Evolutionary conservation across 208 protist genomes (phyloP).

Genomic region (Acanthamoeba polyphaga): DNA sequence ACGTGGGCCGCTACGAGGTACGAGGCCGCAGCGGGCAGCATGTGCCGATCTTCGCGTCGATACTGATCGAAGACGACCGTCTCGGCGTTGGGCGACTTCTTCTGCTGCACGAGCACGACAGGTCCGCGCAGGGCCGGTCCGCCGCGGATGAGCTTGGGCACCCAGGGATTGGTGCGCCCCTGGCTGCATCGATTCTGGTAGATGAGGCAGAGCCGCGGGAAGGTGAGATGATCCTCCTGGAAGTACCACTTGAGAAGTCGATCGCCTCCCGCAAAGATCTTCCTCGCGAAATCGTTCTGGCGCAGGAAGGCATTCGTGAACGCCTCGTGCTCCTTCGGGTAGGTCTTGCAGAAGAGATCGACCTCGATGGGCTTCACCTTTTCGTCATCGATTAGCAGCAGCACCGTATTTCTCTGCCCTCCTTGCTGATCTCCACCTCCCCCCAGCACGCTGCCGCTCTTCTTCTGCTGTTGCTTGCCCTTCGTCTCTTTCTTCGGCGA

Average conservation of each 20-base stretch:
- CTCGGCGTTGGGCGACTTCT: constrained; percentile 70
- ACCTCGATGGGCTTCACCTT: constrained; percentile 66
- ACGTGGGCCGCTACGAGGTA: not conserved
- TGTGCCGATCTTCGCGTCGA: not conserved
- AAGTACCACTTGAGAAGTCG: constrained; percentile 71
- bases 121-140: constrained; percentile 48
- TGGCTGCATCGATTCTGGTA: constrained; percentile 62
- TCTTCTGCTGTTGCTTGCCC: not conserved
- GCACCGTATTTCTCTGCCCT: not conserved
- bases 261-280: constrained; percentile 17
- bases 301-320: constrained; percentile 53
- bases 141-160: constrained; percentile 48
- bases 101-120: constrained; percentile 58
- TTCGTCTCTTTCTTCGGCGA: constrained; percentile 3
- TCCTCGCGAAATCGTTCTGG: constrained; percentile 52
- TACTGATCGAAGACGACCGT: constrained; percentile 70
- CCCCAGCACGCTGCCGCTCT: not conserved
- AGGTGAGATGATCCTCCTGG: constrained; percentile 64
- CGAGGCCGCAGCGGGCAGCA: constrained; percentile 37
- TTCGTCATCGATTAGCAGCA: constrained; percentile 59
- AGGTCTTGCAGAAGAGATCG: constrained; percentile 62
- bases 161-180: constrained; percentile 54
- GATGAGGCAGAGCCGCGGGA: constrained; percentile 72
- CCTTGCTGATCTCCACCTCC: not conserved
- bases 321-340: constrained; percentile 71